Percentiles rank a stretch among this genome's conserved stretches.
Conservation (phyloP, 257 asterid genomes). For the Solanum neorickii region DNA sequence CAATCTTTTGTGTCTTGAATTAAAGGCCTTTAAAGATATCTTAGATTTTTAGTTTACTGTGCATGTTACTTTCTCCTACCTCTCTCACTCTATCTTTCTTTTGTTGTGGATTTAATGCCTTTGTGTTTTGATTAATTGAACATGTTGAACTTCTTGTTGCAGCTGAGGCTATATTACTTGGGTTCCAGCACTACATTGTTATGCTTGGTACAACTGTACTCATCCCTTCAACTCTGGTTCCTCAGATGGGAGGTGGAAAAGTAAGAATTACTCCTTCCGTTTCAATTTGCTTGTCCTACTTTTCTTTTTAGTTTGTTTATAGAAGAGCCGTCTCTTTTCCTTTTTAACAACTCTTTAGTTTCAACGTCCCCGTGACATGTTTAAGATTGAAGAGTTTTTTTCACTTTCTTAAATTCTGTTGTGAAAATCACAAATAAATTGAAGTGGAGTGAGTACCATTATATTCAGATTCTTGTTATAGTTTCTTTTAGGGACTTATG, state of each 20-base stretch:
- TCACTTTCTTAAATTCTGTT: background rate
- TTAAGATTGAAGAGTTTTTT: background rate
- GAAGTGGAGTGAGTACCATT: background rate
- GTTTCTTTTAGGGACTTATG: background rate
- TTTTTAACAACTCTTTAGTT: background rate
- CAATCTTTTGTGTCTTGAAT: background rate
- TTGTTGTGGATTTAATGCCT: background rate
- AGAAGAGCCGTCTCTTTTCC: background rate
- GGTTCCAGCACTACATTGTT: constrained; percentile 93
- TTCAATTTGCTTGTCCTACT: background rate
- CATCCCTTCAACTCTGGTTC: constrained; percentile 61
- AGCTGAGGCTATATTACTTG: constrained; percentile 97
- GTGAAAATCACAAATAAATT: background rate
- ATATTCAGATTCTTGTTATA: background rate
- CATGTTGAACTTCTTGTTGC: constrained; percentile 14
- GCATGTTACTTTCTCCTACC: background rate
- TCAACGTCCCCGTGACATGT: background rate
- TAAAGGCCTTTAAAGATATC: background rate
- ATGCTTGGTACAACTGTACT: constrained; percentile 97
- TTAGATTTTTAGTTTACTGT: background rate
- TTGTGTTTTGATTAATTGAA: background rate
- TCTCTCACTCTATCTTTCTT: background rate
- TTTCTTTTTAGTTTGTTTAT: background rate
- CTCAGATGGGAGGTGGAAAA: constrained; percentile 92
- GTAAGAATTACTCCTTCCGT: constrained; percentile 20